Conservation (phyloP, 225 moss, liverwort and hornwort species). For the Marchantia paleacea region DNA sequence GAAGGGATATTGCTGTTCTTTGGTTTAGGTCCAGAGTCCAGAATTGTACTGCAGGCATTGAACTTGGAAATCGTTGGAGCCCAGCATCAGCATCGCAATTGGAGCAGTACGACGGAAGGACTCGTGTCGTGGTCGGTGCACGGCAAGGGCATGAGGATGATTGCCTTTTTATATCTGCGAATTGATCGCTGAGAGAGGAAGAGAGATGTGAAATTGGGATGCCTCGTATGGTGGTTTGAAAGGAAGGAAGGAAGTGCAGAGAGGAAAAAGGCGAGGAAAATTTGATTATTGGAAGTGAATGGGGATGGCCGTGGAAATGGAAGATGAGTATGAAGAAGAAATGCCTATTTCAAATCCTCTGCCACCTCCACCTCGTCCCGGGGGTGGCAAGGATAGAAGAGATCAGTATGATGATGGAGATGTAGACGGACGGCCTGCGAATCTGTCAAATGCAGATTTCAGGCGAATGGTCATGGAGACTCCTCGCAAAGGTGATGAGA, state of each 20-base stretch:
- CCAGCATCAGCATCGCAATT: too few species aligned
- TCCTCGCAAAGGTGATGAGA: conserved; percentile 48
- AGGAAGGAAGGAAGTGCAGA: not conserved
- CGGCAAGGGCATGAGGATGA: too few species aligned
- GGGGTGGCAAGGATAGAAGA: conserved; percentile 30
- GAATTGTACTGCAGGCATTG: too few species aligned
- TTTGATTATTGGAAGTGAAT: not conserved
- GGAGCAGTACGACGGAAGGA: too few species aligned
- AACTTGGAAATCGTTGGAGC: too few species aligned
- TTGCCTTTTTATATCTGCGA: too few species aligned
- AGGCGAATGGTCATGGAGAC: conserved; percentile 61
- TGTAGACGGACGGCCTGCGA: conserved; percentile 36
- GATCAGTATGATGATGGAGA: conserved; percentile 36
- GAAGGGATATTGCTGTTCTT: too few species aligned
- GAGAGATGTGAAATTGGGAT: not conserved
- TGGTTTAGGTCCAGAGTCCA: too few species aligned
- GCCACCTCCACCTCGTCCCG: conserved; percentile 36
- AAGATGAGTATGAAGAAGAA: conserved; percentile 42
- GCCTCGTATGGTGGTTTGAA: not conserved
- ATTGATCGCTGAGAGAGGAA: not conserved
- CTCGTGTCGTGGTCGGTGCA: too few species aligned
- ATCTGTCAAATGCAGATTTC: conserved; percentile 55
- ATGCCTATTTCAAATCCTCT: conserved; percentile 50
- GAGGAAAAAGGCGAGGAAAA: not conserved
- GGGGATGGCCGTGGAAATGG: conserved; percentile 44